Base-by-base conservation (phyloP, 768 basidiomycete species). In the Suillus spraguei region DNA sequence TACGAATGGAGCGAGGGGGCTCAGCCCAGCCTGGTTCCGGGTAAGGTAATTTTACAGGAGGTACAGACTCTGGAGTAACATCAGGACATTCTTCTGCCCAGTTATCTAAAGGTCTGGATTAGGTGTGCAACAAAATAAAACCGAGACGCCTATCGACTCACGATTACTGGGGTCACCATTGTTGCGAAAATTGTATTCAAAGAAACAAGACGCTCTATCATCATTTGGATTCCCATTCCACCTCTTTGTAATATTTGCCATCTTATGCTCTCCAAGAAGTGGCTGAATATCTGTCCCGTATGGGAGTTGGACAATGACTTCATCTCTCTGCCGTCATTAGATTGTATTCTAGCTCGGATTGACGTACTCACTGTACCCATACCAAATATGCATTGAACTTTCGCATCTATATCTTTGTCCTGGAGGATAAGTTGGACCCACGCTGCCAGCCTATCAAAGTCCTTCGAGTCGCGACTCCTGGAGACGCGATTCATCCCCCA, bases 141-240 rank as follows among this genome's bases (percentile, higher is more conserved):
- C 14, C 22, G 24, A 20, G 22, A 46, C 14, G 24, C 24, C 16
- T 44, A 13, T 28, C 2, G 28, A 71, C 74, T 64, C 33, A 76
- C 75, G 74, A 39, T 69, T 70, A 41, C 67, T 60, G 38, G 75
- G 75, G 52, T 75, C 73, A 8, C 74, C 75, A 2, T 75, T 70
- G 13, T 69, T 68, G 33, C 60, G 65, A 74, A 71, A 75, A 58
- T 76, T 75, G 46, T 76, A 75, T 28, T 69, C 35, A 46, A 76
- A 75, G 5, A 73, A 65, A 7, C 61, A 59, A 1, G 72, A 74
- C 1, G 75, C 58, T 4, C 38, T 59, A 16, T 38, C 32, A 41
- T 72, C 65, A 5, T 67, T n/a, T n/a, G 63, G 64, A 11, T 64
- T 2, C 2, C 65, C 65, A 0, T 16, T n/a, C 64, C 69, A 70